These are phyloP conservation scores for Cryptosporidium bovis DNA, from an alignment of 169 alveolate species.

Conservation along the genomic window DNA sequence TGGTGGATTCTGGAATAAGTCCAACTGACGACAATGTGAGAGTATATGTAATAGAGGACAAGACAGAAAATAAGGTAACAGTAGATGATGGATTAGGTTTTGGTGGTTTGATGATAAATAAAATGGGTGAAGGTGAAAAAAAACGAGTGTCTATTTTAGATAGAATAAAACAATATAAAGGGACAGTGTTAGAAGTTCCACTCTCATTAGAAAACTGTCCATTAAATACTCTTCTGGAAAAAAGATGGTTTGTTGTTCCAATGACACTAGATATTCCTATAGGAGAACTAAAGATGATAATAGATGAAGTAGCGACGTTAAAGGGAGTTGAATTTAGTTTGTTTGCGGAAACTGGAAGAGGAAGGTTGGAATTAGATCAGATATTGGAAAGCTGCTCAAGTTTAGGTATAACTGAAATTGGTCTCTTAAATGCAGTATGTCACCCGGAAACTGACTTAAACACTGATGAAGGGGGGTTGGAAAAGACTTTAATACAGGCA, in stretches of 20 bases:
- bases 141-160: neutral
- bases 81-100: neutral
- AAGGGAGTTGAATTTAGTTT: constrained; percentile 31
- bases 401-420: constrained; percentile 37
- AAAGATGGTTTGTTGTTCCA: constrained; percentile 49
- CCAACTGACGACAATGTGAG: constrained; percentile 37
- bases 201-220: constrained; percentile 51
- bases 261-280: constrained; percentile 14
- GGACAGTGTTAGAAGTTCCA: constrained; percentile 34
- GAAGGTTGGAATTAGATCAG: constrained; percentile 14
- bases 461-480: neutral
- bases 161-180: neutral
- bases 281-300: neutral
- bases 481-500: constrained; percentile 31
- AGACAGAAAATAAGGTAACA: neutral
- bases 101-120: neutral
- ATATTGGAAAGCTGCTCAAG: constrained; percentile 1
- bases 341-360: constrained; percentile 37
- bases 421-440: constrained; percentile 32
- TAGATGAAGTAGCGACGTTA: constrained; percentile 56
- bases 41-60: constrained; percentile 8
- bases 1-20: constrained; percentile 18
- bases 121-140: neutral
- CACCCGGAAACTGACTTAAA: neutral
- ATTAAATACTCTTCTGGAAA: constrained; percentile 50